Base-by-base conservation (phyloP, 345 rosid genomes). In the Pistacia integerrima region DNA sequence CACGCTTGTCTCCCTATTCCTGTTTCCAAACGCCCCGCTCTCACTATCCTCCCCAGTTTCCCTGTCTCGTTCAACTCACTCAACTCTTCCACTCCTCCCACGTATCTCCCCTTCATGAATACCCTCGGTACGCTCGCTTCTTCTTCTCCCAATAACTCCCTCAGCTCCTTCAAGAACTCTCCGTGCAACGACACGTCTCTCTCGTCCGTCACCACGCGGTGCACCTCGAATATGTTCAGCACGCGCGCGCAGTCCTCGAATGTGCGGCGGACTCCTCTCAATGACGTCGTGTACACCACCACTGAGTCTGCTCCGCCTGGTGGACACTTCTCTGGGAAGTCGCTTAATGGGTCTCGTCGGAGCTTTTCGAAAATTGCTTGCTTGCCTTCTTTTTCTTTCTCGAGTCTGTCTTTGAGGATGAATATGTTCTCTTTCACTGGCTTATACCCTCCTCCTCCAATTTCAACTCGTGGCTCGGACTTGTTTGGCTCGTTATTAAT, bases 181-280 rank as follows among this genome's bases (percentile, higher is more conserved):
- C 88, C 95, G 55, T 96, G 97, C 72, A 93, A 70, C 16, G 98
- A 88, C 84, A 93, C 97, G 82, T 96, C 97, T 22, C 98, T 83
- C 87, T 96, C 98, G 69, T 96, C 92, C 67, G 83, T 87, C 77
- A 91, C 90, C 49, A 87, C 94, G 30, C 86, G 82, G 64, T 84
- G 94, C 35, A 69, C 71, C 74, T 93, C 99, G 81, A 92, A 82
- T 49, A 89, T 72, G 35, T 76, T 67, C 61, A 81, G 68, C 36
- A 90, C 90, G 0, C 88, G 84, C 58, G 77, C 76, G 78, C 99
- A 93, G 33, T 86, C 93, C 72, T 96, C 97, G 82, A 76, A 85
- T 35, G 99, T 96, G 55, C 88, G 83, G 0, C 97, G 90, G 8
- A 96, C 95, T 6, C 99, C 99, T 5, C 91, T 85, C 76, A 96